These are phyloP conservation scores for Orbilia brochopaga DNA, from an alignment of 2,329 filamentous ascomycete species.

Conservation along the genomic window DNA sequence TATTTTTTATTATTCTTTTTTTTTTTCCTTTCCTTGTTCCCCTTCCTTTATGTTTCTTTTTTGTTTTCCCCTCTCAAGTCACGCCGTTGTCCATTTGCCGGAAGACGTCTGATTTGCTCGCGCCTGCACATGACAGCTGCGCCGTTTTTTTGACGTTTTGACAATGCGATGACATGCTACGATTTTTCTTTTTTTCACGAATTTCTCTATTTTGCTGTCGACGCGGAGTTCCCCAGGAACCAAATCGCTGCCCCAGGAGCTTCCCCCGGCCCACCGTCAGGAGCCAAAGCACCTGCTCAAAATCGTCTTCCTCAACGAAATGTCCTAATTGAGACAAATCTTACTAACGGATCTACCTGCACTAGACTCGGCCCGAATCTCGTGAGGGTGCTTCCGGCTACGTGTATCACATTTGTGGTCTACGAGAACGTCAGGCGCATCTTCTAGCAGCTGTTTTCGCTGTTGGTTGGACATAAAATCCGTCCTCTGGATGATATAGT, in stretches of 20 bases:
- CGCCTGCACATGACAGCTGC: too few relatives aligned
- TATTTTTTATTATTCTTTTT: too few relatives aligned
- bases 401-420: conserved; percentile 94
- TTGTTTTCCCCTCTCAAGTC: conserved; percentile 13
- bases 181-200: background rate
- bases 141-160: conserved; percentile 42
- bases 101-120: background rate
- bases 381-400: conserved; percentile 88
- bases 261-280: too few relatives aligned
- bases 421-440: conserved; percentile 83
- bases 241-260: background rate
- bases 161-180: conserved; percentile 44
- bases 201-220: background rate
- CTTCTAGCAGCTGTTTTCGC: conserved; percentile 7
- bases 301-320: background rate
- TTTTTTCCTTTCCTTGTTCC: conserved; percentile 9
- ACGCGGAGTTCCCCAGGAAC: too few relatives aligned
- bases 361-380: conserved; percentile 76
- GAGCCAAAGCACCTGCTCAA: too few relatives aligned
- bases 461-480: too few relatives aligned
- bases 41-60: conserved; percentile 14
- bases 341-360: conserved; percentile 20
- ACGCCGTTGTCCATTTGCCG: too few relatives aligned
- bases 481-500: too few relatives aligned
- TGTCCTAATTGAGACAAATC: conserved; percentile 2